Conservation (phyloP, 1,284 basidiomycete species). For the Abortiporus biennis region DNA sequence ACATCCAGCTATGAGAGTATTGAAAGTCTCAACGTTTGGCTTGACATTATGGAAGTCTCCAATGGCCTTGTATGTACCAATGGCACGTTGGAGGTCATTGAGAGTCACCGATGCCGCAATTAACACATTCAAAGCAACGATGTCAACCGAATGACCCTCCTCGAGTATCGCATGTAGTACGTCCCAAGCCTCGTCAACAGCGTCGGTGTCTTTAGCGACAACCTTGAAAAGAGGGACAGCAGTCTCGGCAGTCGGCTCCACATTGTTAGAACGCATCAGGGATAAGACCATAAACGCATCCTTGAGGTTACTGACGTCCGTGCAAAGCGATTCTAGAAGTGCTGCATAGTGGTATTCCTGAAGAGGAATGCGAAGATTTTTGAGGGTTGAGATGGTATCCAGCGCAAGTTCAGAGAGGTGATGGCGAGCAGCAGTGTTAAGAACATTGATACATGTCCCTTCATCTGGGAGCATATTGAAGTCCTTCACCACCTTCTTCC, state of each 20-base stretch:
- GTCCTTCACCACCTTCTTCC: conserved; percentile 53
- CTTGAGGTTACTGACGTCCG: conserved; percentile 41
- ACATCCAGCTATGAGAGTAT: conserved; percentile 64
- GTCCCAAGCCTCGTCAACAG: conserved; percentile 62
- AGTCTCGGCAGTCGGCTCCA: conserved; percentile 41
- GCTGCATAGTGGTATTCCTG: conserved; percentile 70
- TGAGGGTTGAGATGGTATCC: conserved; percentile 53
- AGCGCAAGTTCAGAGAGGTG: conserved; percentile 66
- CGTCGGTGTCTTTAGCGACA: conserved; percentile 42
- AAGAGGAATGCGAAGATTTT: conserved; percentile 38
- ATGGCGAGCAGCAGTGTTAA: conserved; percentile 68
- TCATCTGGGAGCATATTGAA: conserved; percentile 61
- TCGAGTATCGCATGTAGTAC: conserved; percentile 56
- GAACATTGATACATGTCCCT: conserved; percentile 62
- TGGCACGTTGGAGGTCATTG: conserved; percentile 68
- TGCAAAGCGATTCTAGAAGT: conserved; percentile 61
- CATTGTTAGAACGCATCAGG: conserved; percentile 46
- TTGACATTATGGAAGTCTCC: conserved; percentile 46
- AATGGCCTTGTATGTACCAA: conserved; percentile 70
- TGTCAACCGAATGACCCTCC: conserved; percentile 46
- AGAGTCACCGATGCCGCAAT: conserved; percentile 57
- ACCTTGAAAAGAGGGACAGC: conserved; percentile 44
- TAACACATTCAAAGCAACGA: conserved; percentile 58
- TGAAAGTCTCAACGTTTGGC: conserved; percentile 65
- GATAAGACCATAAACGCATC: conserved; percentile 53